phyloP scores from a whole-genome alignment of 2,329 filamentous ascomycete species.

The Ambrosiella xylebori region DNA sequence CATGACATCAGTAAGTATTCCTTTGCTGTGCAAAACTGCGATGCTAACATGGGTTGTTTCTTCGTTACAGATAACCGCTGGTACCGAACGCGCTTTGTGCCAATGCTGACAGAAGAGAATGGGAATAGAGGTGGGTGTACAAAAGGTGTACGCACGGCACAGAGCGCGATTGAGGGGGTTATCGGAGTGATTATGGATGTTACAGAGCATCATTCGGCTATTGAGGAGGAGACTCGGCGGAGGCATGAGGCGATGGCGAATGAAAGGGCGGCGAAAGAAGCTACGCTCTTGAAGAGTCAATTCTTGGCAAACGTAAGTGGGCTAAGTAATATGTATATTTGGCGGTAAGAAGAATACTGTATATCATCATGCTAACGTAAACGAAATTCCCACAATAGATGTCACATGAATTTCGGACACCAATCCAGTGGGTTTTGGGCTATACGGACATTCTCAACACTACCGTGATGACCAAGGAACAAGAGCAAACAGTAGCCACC shows the following conservation, averaged over 20 bases:
- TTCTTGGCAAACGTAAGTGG: slow-evolving; percentile 47
- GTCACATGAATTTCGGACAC: slow-evolving; percentile 65
- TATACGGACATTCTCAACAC: slow-evolving; percentile 62
- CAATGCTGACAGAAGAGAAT: slow-evolving; percentile 34
- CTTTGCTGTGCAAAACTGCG: neutral
- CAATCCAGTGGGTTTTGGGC: slow-evolving; percentile 64
- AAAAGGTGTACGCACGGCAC: neutral
- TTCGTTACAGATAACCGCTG: slow-evolving; percentile 35
- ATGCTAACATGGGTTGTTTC: slow-evolving; percentile 8
- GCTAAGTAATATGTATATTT: neutral
- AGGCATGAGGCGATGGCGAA: slow-evolving; percentile 56
- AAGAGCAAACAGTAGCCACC: slow-evolving; percentile 58
- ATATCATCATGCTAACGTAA: slow-evolving; percentile 4
- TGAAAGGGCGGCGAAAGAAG: slow-evolving; percentile 63
- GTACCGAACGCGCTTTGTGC: slow-evolving; percentile 56
- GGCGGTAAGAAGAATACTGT: neutral
- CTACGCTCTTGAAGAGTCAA: slow-evolving; percentile 62
- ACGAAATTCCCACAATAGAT: slow-evolving; percentile 27
- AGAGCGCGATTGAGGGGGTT: slow-evolving; percentile 45
- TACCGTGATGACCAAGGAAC: slow-evolving; percentile 49
- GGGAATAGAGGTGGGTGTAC: neutral
- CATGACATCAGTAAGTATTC: slow-evolving; percentile 33
- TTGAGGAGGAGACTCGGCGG: slow-evolving; percentile 48
- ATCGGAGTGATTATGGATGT: slow-evolving; percentile 70
- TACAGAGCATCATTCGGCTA: slow-evolving; percentile 49